Percentiles rank a stretch among this genome's conserved stretches.
These are phyloP conservation scores for Perkinsus chesapeaki DNA, from an alignment of 169 alveolate genomes.

Conservation along the genomic window DNA sequence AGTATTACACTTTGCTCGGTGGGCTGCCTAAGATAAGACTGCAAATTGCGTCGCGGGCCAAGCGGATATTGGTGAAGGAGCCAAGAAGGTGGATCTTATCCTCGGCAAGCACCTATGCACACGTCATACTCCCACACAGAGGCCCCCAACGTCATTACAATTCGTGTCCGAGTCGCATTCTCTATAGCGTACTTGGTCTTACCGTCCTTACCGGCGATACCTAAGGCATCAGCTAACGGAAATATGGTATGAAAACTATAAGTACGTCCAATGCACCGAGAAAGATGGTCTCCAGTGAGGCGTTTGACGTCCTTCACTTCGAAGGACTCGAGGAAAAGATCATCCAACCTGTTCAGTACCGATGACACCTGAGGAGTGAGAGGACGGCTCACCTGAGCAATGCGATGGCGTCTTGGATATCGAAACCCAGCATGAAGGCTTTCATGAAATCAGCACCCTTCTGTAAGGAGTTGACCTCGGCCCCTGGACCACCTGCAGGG, in stretches of 20 bases:
- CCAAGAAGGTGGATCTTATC: slow-evolving; percentile 66
- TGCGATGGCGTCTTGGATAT: slow-evolving; percentile 96
- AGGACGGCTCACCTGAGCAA: slow-evolving; percentile 50
- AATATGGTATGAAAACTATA: not conserved
- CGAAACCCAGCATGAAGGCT: slow-evolving; percentile 98
- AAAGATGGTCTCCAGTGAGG: slow-evolving; percentile 93
- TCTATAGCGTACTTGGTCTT: slow-evolving; percentile 97
- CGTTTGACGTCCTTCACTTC: slow-evolving; percentile 96
- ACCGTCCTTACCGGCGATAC: slow-evolving; percentile 97
- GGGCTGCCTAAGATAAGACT: slow-evolving; percentile 93
- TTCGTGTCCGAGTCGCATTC: slow-evolving; percentile 97
- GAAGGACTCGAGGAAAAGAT: slow-evolving; percentile 92
- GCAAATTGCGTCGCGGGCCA: slow-evolving; percentile 96
- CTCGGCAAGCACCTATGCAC: slow-evolving; percentile 41
- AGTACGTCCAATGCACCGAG: slow-evolving; percentile 91
- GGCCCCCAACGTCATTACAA: slow-evolving; percentile 85
- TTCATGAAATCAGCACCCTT: slow-evolving; percentile 48
- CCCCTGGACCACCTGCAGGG: not conserved
- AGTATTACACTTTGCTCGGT: slow-evolving; percentile 92
- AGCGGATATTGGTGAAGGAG: slow-evolving; percentile 84
- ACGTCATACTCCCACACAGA: slow-evolving; percentile 73
- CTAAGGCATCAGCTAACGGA: slow-evolving; percentile 26
- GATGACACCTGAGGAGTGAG: not conserved
- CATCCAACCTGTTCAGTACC: slow-evolving; percentile 75
- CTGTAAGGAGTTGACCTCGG: slow-evolving; percentile 19